Evolutionary conservation across 805 yeast species (phyloP).

Genomic region (Candida broadrunensis): DNA sequence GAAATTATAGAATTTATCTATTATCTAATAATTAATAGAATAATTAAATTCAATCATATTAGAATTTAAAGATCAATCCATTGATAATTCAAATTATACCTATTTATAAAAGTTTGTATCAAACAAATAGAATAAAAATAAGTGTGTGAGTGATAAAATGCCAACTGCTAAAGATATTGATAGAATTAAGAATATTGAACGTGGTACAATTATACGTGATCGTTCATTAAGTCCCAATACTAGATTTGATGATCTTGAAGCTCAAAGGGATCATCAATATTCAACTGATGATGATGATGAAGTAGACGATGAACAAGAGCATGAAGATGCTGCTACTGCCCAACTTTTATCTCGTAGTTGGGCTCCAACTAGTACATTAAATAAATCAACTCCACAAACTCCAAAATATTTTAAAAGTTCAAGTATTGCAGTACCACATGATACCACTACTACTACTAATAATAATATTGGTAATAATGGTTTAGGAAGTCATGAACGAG

Average conservation of each 20-base stretch:
- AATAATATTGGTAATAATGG: background rate
- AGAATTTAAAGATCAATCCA: too few species aligned
- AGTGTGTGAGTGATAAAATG: too few species aligned
- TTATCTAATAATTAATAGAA: too few species aligned
- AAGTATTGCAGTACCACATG: constrained; percentile 2
- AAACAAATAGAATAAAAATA: too few species aligned
- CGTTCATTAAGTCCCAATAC: background rate
- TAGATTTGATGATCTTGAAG: background rate
- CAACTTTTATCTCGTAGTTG: background rate
- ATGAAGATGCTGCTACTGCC: background rate
- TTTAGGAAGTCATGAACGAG: background rate
- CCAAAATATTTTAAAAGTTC: constrained; percentile 2
- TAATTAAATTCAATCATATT: too few species aligned
- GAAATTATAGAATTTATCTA: too few species aligned
- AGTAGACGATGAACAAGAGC: background rate
- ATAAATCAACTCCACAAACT: background rate
- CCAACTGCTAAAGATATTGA: background rate
- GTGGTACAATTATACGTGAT: background rate
- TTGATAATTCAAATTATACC: too few species aligned
- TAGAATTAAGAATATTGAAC: background rate
- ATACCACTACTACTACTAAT: background rate
- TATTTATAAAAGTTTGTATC: too few species aligned
- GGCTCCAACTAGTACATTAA: background rate
- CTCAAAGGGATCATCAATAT: too few species aligned
- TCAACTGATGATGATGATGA: background rate